phyloP scores from a whole-genome alignment of 2,329 filamentous ascomycete genomes.

The Cryoendolithus antarcticus region DNA sequence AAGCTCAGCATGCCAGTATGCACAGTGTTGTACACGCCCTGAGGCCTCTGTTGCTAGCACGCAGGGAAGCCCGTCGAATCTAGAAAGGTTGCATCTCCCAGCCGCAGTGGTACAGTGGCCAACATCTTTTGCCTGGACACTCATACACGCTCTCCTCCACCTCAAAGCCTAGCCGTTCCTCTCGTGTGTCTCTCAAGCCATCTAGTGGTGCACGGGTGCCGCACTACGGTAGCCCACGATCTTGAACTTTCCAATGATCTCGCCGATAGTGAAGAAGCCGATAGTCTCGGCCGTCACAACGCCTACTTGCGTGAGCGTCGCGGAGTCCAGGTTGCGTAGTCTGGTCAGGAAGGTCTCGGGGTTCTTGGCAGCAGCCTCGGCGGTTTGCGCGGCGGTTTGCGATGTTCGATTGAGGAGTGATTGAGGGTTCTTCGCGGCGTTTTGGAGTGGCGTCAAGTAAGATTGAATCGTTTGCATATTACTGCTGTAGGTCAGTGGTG shows the following conservation, averaged over 20 bases:
- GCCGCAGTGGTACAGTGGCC: not conserved
- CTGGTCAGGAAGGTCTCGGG: constrained; percentile 43
- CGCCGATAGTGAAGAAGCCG: constrained; percentile 94
- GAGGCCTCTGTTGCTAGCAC: too few relatives aligned
- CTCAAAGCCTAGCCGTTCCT: not conserved
- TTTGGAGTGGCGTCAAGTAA: constrained; percentile 67
- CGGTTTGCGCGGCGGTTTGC: constrained; percentile 18
- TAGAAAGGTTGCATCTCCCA: too few relatives aligned
- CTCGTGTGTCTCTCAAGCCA: not conserved
- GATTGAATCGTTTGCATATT: constrained; percentile 70
- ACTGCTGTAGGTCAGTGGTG: constrained; percentile 35
- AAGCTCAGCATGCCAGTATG: too few relatives aligned
- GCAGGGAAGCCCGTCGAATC: too few relatives aligned
- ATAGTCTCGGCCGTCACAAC: constrained; percentile 76
- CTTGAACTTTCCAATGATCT: constrained; percentile 95
- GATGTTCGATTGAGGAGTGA: constrained; percentile 34
- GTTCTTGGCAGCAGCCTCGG: constrained; percentile 42
- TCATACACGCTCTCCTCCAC: not conserved
- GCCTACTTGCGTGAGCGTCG: constrained; percentile 59
- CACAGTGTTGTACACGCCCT: too few relatives aligned
- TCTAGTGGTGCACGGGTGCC: constrained; percentile 9
- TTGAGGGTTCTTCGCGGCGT: constrained; percentile 57
- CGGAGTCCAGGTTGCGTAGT: constrained; percentile 56
- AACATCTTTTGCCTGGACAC: not conserved
- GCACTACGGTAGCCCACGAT: constrained; percentile 64